Evolutionary conservation across 192 early-diverging fungal genomes (phyloP), one percentile per base, ranked within the genome.

Genomic region (Coemansia sp.): DNA sequence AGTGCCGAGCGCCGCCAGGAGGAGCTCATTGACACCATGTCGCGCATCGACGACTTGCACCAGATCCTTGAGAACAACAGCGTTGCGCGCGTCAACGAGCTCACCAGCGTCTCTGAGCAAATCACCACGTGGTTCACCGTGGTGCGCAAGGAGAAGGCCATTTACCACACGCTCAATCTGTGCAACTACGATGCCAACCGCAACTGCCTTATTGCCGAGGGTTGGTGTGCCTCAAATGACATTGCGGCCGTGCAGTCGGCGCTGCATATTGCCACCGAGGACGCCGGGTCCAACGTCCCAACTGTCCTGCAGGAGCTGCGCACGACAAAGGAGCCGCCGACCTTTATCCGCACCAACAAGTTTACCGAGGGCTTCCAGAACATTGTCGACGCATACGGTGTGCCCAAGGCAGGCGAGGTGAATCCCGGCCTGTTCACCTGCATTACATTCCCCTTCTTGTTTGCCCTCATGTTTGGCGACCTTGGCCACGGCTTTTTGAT

Each of bases 381-480:
- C 65, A 97, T 99, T 71, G 93, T 99, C 20, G 95, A 98, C 75
- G 94, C 98, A 0, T 99, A 99, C 78, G 98, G 98, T 65, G 89
- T 98, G 74, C 95, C 98, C 44, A 90, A 88, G 73, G 97, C 97
- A 76, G 89, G 93, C 68, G 98, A 99, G 86, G 96, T 98, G 69
- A 99, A 99, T 78, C 98, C 98, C 18, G 98, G 96, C 49, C 88
- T 99, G 38, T 99, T 97, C 66, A 98, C 98, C 0, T 77, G 93
- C 13, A 97, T 98, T 47, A 96, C 95, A 0, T 99, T 99, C 87
- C 98, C 98, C n/a, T 99, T 99, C 79, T 80, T 99, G 65, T 99
- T 99, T 84, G 97, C 98, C 54, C 89, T 99, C 66, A 99, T 99
- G 98, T 99, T 99, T 88, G 98, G 98, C 67, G 98, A 99, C 82